These are phyloP conservation scores for Solanum hybrid DNA, from an alignment of 305 asterid species.

Conservation along the genomic window DNA sequence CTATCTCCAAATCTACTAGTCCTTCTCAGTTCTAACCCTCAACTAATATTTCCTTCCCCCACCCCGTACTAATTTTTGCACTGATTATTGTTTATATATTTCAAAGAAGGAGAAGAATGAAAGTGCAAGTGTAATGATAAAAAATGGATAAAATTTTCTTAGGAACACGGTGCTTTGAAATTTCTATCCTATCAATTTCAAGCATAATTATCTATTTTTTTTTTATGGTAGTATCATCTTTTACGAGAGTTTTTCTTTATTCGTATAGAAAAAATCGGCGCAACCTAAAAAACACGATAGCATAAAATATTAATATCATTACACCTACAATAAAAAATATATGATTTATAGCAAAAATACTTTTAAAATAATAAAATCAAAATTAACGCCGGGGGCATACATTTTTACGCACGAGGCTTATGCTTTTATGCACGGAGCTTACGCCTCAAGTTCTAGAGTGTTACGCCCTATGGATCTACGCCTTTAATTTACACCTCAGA, in stretches of 20 bases:
- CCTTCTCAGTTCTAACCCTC: neutral
- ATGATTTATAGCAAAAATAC: neutral
- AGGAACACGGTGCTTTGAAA: neutral
- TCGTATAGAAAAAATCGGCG: neutral
- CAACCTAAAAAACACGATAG: neutral
- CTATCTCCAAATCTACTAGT: neutral
- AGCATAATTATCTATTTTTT: neutral
- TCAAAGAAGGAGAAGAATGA: neutral
- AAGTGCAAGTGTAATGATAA: neutral
- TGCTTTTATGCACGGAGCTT: neutral
- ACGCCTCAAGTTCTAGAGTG: neutral
- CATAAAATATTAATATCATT: neutral
- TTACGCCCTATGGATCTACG: neutral
- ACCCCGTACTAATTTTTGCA: neutral
- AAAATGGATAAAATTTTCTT: neutral
- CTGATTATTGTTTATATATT: neutral
- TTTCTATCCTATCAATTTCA: neutral
- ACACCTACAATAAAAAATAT: neutral
- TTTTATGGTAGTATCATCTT: neutral
- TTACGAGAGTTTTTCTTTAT: neutral
- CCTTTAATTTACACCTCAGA: neutral
- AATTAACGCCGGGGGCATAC: neutral
- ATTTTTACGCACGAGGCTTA: neutral
- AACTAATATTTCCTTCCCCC: neutral
- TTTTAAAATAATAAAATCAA: neutral